phyloP scores from a whole-genome alignment of 179 eudicot genomes.

The Beta macrorhiza region DNA sequence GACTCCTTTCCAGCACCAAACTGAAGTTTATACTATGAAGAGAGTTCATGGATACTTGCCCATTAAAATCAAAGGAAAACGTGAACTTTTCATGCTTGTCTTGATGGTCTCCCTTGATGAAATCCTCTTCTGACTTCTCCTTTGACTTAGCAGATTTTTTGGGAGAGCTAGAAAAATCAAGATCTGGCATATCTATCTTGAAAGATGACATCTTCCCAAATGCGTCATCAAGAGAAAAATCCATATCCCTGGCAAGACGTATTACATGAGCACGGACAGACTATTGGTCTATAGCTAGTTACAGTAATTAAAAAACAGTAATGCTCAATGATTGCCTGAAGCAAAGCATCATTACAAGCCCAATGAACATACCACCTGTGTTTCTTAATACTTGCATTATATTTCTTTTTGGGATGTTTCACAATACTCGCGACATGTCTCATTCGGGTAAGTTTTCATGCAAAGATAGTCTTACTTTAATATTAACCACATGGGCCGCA shows the following conservation, averaged over 20 bases:
- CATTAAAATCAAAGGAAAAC: constrained; percentile 69
- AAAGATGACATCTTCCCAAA: constrained; percentile 77
- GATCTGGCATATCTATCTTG: constrained; percentile 66
- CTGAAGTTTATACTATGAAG: constrained; percentile 19
- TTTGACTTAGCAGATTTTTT: constrained; percentile 50
- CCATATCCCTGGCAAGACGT: constrained; percentile 61
- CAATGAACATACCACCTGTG: neutral
- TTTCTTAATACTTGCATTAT: too few species aligned
- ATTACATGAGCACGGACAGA: constrained; percentile 5
- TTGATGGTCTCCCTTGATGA: constrained; percentile 38
- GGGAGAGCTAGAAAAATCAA: constrained; percentile 61
- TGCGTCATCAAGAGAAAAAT: constrained; percentile 71
- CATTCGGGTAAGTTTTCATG: too few species aligned
- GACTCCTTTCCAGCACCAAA: constrained; percentile 1
- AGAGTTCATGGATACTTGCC: constrained; percentile 40
- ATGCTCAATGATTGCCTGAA: neutral
- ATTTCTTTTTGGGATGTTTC: too few species aligned
- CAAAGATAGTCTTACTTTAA: too few species aligned
- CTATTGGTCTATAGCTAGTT: neutral
- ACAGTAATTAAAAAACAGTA: constrained; percentile 1
- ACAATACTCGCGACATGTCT: too few species aligned
- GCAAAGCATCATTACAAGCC: neutral
- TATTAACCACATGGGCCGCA: too few species aligned
- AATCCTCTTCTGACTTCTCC: constrained; percentile 51
- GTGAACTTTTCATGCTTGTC: constrained; percentile 46